Evolutionary conservation across 495 filamentous ascomycete species (phyloP).

Genomic region (Aspergillus diversus): DNA sequence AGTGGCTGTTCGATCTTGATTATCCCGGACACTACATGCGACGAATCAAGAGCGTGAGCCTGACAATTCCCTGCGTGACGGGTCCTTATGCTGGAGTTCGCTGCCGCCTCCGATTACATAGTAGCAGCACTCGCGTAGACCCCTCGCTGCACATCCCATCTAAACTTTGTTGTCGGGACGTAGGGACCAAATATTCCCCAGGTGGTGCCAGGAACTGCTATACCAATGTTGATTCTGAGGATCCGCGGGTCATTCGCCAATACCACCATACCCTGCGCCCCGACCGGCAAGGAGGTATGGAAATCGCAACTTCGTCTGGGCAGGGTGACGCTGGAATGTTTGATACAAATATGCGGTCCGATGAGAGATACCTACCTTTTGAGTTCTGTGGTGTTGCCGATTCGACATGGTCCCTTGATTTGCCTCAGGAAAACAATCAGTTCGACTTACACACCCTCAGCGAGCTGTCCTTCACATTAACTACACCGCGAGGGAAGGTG

Average conservation of each 20-base stretch:
- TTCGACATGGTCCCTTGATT: background rate
- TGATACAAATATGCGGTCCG: background rate
- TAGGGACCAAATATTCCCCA: background rate
- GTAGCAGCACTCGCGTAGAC: background rate
- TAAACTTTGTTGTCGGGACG: background rate
- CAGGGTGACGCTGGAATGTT: background rate
- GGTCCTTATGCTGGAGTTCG: background rate
- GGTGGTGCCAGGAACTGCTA: background rate
- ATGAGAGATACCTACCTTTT: background rate
- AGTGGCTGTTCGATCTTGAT: background rate
- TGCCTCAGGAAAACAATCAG: background rate
- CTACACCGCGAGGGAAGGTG: constrained; percentile 1
- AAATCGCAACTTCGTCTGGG: background rate
- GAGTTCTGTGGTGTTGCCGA: background rate
- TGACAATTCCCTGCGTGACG: background rate
- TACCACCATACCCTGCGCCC: background rate
- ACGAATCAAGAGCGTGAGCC: background rate
- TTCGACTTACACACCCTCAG: background rate
- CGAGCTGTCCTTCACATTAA: background rate
- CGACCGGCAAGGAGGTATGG: background rate
- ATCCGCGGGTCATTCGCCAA: background rate
- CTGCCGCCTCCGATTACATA: background rate
- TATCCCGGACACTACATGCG: constrained; percentile 1
- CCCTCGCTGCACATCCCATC: background rate
- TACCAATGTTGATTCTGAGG: background rate